Evolutionary conservation across 805 yeast genomes (phyloP).

Genomic region (Zygosaccharomyces bailii): DNA sequence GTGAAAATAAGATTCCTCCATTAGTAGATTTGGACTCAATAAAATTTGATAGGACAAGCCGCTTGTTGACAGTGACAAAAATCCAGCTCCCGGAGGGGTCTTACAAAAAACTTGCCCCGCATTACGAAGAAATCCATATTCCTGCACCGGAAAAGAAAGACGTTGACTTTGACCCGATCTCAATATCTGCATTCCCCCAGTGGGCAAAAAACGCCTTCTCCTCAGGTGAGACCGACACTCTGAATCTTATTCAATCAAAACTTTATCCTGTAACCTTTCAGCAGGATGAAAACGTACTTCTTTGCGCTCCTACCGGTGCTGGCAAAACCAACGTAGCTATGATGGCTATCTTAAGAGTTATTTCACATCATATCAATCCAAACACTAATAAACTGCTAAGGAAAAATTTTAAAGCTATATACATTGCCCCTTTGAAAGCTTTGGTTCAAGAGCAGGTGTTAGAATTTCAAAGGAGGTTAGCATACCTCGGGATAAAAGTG

Average conservation of each 20-base stretch:
- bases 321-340: constrained; percentile 98
- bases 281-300: constrained; percentile 64
- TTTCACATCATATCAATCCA: constrained; percentile 49
- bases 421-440: constrained; percentile 91
- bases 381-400: constrained; percentile 49
- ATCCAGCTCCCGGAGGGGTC: constrained; percentile 82
- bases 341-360: constrained; percentile 64
- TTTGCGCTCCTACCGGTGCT: constrained; percentile 99
- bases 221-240: constrained; percentile 53
- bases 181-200: constrained; percentile 62
- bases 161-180: constrained; percentile 44
- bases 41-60: constrained; percentile 70
- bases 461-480: constrained; percentile 71
- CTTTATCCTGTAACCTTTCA: constrained; percentile 77
- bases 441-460: constrained; percentile 92
- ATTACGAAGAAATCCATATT: constrained; percentile 86
- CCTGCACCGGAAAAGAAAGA: constrained; percentile 71
- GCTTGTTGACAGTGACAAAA: constrained; percentile 59
- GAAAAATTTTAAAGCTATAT: constrained; percentile 69
- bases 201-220: constrained; percentile 85
- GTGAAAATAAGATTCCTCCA: constrained; percentile 21
- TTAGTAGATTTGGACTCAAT: constrained; percentile 61
- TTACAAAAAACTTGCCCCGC: constrained; percentile 63
- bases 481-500: constrained; percentile 63
- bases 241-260: constrained; percentile 81